These are phyloP conservation scores for Dothiorella sarmentorum DNA, from an alignment of 2,329 filamentous ascomycete species.

Conservation along the genomic window DNA sequence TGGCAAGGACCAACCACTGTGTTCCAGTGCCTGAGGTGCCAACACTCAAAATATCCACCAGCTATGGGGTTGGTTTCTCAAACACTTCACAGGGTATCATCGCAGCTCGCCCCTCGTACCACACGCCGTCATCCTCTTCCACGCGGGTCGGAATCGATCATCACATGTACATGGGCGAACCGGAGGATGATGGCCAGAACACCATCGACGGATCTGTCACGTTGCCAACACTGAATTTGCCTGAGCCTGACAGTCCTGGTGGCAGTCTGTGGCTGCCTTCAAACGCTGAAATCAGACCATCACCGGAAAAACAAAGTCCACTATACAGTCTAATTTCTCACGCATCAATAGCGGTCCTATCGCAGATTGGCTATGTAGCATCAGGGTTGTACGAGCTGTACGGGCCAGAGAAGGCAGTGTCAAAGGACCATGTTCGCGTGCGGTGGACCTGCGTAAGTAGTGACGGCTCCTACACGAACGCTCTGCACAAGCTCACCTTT, in stretches of 20 bases:
- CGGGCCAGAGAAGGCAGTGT: slow-evolving; percentile 31
- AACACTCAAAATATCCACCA: neutral
- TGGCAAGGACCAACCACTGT: neutral
- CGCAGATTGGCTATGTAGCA: neutral
- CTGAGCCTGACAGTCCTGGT: slow-evolving; percentile 2
- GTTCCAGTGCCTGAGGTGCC: neutral
- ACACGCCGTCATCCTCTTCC: neutral
- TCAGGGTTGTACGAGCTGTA: slow-evolving; percentile 18
- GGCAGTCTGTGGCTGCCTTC: slow-evolving; percentile 7
- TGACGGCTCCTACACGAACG: neutral
- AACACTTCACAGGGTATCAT: neutral
- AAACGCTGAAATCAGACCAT: slow-evolving; percentile 6
- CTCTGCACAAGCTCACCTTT: neutral
- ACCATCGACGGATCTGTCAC: slow-evolving; percentile 2
- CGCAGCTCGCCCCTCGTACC: neutral
- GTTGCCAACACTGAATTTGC: neutral
- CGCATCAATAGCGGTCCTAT: neutral
- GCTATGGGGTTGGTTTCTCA: neutral
- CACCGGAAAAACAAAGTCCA: neutral
- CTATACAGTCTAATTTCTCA: neutral
- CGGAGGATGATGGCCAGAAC: neutral
- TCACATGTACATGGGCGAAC: neutral
- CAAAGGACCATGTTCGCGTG: slow-evolving; percentile 31
- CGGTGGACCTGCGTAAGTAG: slow-evolving; percentile 35
- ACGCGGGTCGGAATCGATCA: neutral